phyloP scores from a whole-genome alignment of 2,329 filamentous ascomycete genomes.

The Spiromastix sp. region DNA sequence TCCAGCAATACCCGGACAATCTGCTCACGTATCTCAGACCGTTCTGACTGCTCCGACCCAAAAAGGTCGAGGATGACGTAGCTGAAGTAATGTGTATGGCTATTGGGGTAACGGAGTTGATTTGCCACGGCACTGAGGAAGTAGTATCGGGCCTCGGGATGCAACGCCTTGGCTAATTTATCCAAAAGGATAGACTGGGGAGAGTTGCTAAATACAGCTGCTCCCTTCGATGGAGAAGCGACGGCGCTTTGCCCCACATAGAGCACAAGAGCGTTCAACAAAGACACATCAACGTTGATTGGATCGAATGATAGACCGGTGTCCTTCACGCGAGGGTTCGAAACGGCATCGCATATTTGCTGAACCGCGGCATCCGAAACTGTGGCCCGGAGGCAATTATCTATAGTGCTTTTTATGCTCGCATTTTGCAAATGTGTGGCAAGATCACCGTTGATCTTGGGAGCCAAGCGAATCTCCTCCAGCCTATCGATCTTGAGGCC shows the following conservation, averaged over 20 bases:
- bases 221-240: conserved; percentile 46
- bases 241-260: conserved; percentile 70
- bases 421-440: conserved; percentile 36
- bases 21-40: conserved; percentile 73
- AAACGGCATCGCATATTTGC: conserved; percentile 64
- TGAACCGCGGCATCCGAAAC: conserved; percentile 60
- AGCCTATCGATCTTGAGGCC: conserved; percentile 67
- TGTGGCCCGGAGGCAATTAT: conserved; percentile 46
- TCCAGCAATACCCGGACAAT: conserved; percentile 84
- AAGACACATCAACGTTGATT: conserved; percentile 56
- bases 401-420: conserved; percentile 44
- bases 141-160: conserved; percentile 72
- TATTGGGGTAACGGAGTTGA: conserved; percentile 82
- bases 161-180: conserved; percentile 63
- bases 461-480: conserved; percentile 61
- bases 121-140: conserved; percentile 77
- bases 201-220: conserved; percentile 53
- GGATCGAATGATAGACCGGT: conserved; percentile 57
- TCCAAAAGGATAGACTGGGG: conserved; percentile 63
- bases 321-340: conserved; percentile 46
- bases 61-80: conserved; percentile 78
- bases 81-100: conserved; percentile 86
- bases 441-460: conserved; percentile 55
- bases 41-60: conserved; percentile 55
- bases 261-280: conserved; percentile 75